phyloP scores from a whole-genome alignment of 2,329 filamentous ascomycete genomes.

The Fusarium tanahbumbuense region DNA sequence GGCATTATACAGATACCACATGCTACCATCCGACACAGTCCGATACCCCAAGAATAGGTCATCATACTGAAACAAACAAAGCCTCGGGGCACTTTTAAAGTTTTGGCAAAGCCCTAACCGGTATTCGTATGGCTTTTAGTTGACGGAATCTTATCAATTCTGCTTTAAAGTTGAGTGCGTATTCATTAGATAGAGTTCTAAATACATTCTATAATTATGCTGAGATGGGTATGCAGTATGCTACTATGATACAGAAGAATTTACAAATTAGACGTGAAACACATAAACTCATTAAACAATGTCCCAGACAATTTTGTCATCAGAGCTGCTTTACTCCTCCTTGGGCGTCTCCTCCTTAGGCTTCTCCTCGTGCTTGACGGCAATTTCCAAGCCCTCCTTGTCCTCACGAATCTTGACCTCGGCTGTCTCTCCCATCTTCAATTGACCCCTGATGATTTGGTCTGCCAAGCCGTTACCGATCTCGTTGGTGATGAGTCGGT shows the following conservation, averaged over 20 bases:
- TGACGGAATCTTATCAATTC: not conserved
- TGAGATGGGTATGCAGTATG: constrained; percentile 10
- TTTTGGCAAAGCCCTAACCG: not conserved
- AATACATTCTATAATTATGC: constrained; percentile 28
- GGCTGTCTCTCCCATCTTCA: constrained; percentile 80
- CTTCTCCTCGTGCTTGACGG: constrained; percentile 25
- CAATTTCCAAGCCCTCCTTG: constrained; percentile 67
- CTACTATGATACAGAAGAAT: constrained; percentile 19
- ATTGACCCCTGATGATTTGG: constrained; percentile 86
- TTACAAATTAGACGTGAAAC: constrained; percentile 35
- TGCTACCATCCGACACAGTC: not conserved
- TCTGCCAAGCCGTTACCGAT: constrained; percentile 91
- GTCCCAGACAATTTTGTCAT: not conserved
- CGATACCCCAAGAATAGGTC: not conserved
- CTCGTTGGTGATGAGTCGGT: constrained; percentile 89
- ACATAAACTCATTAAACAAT: constrained; percentile 41
- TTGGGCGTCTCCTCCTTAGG: constrained; percentile 35
- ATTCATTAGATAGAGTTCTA: constrained; percentile 19
- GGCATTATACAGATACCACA: not conserved
- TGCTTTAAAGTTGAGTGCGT: constrained; percentile 2
- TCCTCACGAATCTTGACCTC: constrained; percentile 75
- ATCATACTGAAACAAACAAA: not conserved
- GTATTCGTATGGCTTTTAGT: not conserved
- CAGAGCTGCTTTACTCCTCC: constrained; percentile 14
- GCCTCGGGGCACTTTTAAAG: not conserved